Evolutionary conservation across 78 protist genomes (phyloP), one percentile per base, ranked within the genome.

Genomic region (Planoprotostelium fungivorum): DNA sequence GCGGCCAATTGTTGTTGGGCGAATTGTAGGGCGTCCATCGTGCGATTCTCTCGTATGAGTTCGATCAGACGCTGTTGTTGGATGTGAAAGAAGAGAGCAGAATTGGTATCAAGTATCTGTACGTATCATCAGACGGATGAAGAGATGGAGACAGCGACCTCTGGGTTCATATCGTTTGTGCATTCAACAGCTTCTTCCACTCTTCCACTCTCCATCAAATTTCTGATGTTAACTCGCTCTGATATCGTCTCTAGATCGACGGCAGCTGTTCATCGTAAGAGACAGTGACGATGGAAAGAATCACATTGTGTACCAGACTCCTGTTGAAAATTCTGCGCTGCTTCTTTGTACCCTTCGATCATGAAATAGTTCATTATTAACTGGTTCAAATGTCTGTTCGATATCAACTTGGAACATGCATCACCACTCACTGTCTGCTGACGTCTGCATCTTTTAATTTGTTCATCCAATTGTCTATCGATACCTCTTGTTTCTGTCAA

Each of bases 21-120:
- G 90, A 96, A 97, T 34, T 91, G 91, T n/a, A 97, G 83, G 28
- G 99, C 98, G 29, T 94, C 96, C 29, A 88, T 88, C 29, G 95
- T 91, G 34, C 36, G 36, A 28, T 91, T 95, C 1, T 85, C 89
- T 29, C 97, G 92, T 34, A 97, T 97, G 63, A 97, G 87, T 51
- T 97, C 99, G 10, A 97, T 97, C 38, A 97, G 36, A 29, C 88
- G 91, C 92, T 97, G 99, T 84, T 96, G 97, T 88, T 96, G 98
- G 37, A 97, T 37, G 86, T 92, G 97, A 88, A 97, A 97, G 87
- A 86, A 94, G 35, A 97, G 85, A 87, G 37, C 83, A 34, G 96
- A 94, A 89, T 95, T 94, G 0, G 95, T 94, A 84, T 95, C 96
- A 38, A 97, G 88, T 73, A 97, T 92, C 96, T 92, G 84, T 16